Base-by-base conservation (phyloP, 2,329 filamentous ascomycete genomes). In the Fusarium albosuccineum region DNA sequence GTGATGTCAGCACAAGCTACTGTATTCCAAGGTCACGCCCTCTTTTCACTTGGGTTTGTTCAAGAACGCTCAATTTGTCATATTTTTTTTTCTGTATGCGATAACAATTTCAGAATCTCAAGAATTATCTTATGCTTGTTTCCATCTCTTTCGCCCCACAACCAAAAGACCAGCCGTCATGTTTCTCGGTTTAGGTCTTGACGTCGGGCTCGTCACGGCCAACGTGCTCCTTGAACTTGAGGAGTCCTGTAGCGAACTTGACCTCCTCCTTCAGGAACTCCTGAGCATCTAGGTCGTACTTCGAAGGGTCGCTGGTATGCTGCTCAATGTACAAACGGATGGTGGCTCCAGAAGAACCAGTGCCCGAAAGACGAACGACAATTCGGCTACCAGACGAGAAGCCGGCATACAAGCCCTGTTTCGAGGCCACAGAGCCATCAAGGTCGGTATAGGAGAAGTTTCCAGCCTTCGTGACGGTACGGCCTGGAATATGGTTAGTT, bases 381-480 rank as follows among this genome's bases (percentile, higher is more conserved):
- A 98, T 95, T 71, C 96, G 92, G 83, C 93, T 97, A 66, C 95
- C 95, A 61, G 97, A 94, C 57, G 94, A 93, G 81, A 98, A 98
- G 80, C 92, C 92, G 78, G 94, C 92, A 77, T 92, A 99, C 72
- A 99, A 89, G 70, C 96, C 96, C 84, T 99, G 96, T 85, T 97
- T 97, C 78, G 94, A 93, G 76, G 93, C 92, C 56, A 98, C 93
- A 70, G 93, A 97, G 65, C 95, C 96, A 76, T 99, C 96, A n/a
- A 99, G 90, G 77, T 99, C 96, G 9, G 93, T 98, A 87, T 99
- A 99, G 33, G 93, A 93, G 81, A 99, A 99, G 86, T 99, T 94
- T 70, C 94, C 96, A 7, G 94, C 95, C 74, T 97, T 92, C 50
- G 89, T 84, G 42, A 97, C 93, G 76, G 93, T 97, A 78, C 92